Evolutionary conservation across 106 monocot genomes (phyloP).

Genomic region (Acanthochlamys bracteata): DNA sequence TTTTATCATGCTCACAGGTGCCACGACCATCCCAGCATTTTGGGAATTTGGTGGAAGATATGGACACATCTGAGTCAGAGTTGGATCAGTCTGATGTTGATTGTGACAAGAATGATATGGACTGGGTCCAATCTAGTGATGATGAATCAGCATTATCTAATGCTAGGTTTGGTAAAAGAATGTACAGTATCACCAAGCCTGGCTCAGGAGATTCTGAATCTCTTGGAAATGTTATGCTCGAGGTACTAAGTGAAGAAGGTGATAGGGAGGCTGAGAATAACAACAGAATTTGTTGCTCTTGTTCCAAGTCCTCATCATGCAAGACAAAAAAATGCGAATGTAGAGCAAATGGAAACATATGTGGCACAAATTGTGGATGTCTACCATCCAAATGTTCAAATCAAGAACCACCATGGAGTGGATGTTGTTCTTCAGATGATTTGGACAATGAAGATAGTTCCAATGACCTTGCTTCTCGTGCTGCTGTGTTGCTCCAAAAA

Average conservation of each 20-base stretch:
- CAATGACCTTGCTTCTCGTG: slow-evolving; percentile 37
- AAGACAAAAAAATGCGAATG: slow-evolving; percentile 95
- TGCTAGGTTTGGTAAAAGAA: slow-evolving; percentile 18
- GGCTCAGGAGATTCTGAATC: background rate
- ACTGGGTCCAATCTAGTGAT: slow-evolving; percentile 8
- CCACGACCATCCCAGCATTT: slow-evolving; percentile 21
- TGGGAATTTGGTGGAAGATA: slow-evolving; percentile 37
- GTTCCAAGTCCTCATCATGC: slow-evolving; percentile 60
- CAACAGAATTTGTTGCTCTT: slow-evolving; percentile 45
- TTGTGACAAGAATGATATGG: background rate
- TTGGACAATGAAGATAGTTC: slow-evolving; percentile 26
- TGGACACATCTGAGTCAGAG: slow-evolving; percentile 76
- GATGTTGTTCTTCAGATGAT: slow-evolving; percentile 16
- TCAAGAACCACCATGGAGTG: slow-evolving; percentile 24
- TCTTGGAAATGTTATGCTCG: slow-evolving; percentile 3
- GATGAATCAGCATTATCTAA: slow-evolving; percentile 51
- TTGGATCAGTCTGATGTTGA: slow-evolving; percentile 32
- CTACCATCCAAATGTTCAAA: slow-evolving; percentile 57
- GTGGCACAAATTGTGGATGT: slow-evolving; percentile 60
- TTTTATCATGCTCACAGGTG: slow-evolving; percentile 13
- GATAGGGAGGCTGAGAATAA: background rate
- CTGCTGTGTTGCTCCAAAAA: slow-evolving; percentile 52
- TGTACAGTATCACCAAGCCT: background rate
- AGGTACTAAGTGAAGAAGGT: slow-evolving; percentile 10
- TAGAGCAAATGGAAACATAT: slow-evolving; percentile 29